Percentiles rank a stretch among this genome's conserved stretches.
These are phyloP conservation scores for Tothia fuscella DNA, from an alignment of 2,329 filamentous ascomycete species.

Conservation along the genomic window DNA sequence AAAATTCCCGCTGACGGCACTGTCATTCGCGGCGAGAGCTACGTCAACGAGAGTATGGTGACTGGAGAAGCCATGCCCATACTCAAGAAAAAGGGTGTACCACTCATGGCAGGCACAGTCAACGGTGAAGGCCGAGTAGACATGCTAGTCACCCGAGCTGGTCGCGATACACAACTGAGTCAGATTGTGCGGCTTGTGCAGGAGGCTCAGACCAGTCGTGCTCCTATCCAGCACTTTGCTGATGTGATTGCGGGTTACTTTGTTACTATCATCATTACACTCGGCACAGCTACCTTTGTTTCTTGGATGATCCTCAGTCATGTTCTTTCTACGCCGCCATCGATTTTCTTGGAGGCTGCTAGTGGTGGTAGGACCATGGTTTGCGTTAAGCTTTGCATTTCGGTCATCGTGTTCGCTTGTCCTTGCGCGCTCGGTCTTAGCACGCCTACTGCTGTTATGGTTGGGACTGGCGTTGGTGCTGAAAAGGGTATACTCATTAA, in stretches of 20 bases:
- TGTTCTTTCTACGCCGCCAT: constrained; percentile 67
- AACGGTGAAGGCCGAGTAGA: constrained; percentile 88
- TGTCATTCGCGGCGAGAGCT: constrained; percentile 80
- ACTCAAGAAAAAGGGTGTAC: constrained; percentile 68
- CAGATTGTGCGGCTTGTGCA: constrained; percentile 98
- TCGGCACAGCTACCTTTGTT: constrained; percentile 76
- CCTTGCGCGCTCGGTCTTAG: constrained; percentile 93
- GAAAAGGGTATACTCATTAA: constrained; percentile 97
- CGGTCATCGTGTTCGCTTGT: constrained; percentile 95
- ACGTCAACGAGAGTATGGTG: constrained; percentile 96
- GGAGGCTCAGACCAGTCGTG: constrained; percentile 86
- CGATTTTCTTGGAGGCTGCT: constrained; percentile 67
- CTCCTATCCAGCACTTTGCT: constrained; percentile 86
- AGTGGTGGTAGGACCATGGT: constrained; percentile 93
- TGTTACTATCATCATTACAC: constrained; percentile 73
- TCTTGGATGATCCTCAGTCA: constrained; percentile 95
- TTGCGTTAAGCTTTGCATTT: constrained; percentile 93
- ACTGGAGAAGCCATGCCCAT: constrained; percentile 96
- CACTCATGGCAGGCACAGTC: constrained; percentile 85
- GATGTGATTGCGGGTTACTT: constrained; percentile 90
- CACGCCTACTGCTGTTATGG: constrained; percentile 96
- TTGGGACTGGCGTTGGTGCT: constrained; percentile 91
- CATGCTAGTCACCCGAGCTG: constrained; percentile 82
- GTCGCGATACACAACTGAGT: constrained; percentile 89
- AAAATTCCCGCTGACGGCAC: constrained; percentile 91